phyloP scores from a whole-genome alignment of 768 basidiomycete genomes.

The Boletus subparvulus region DNA sequence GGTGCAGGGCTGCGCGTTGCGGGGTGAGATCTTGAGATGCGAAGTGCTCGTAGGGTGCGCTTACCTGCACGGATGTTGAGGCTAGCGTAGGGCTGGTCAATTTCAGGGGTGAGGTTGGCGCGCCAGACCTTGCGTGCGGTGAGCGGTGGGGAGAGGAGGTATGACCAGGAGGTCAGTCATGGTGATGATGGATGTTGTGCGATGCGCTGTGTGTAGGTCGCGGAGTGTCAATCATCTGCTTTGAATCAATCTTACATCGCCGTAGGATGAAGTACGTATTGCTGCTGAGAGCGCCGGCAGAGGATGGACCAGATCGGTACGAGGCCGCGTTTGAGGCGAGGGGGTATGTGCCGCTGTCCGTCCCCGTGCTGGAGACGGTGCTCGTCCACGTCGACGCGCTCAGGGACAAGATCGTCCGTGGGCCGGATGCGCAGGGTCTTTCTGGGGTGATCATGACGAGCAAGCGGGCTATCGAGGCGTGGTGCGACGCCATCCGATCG shows the following conservation, averaged over 20 bases:
- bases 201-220: neutral
- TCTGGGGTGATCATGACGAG: slow-evolving; percentile 78
- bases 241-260: no score
- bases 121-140: slow-evolving; percentile 16
- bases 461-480: slow-evolving; percentile 73
- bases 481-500: slow-evolving; percentile 43
- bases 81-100: slow-evolving; percentile 17
- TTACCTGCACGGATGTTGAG: slow-evolving; percentile 16
- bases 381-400: slow-evolving; percentile 51
- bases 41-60: neutral
- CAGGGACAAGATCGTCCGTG: slow-evolving; percentile 38
- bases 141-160: slow-evolving; percentile 18
- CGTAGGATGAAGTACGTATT: slow-evolving; percentile 34
- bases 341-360: slow-evolving; percentile 55
- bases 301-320: slow-evolving; percentile 54
- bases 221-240: neutral
- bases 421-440: slow-evolving; percentile 35
- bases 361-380: slow-evolving; percentile 71
- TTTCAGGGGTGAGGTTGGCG: slow-evolving; percentile 4
- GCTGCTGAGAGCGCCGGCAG: slow-evolving; percentile 40
- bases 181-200: neutral
- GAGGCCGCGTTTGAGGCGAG: slow-evolving; percentile 45
- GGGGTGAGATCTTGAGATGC: neutral
- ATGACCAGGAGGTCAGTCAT: slow-evolving; percentile 13
- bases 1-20: slow-evolving; percentile 10